These are phyloP conservation scores for Fagopyrum homotropicum DNA, from an alignment of 148 eudicot species.

Conservation along the genomic window DNA sequence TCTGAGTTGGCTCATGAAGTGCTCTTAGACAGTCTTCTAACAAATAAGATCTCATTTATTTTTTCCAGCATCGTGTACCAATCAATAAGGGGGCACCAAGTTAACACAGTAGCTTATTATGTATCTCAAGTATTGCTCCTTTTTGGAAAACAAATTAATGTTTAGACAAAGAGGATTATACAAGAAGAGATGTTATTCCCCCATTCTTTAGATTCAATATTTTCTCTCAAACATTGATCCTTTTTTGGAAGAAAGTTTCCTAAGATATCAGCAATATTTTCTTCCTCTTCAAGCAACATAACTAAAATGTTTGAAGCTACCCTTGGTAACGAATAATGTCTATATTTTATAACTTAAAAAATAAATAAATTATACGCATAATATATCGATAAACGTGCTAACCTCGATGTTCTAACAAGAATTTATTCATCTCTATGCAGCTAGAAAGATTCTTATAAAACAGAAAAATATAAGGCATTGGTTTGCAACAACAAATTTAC, in stretches of 20 bases:
- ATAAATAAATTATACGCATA: not conserved
- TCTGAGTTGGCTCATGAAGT: not conserved
- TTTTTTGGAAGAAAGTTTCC: not conserved
- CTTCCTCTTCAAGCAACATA: not conserved
- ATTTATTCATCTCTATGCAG: not conserved
- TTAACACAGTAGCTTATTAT: too few species aligned
- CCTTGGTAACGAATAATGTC: not conserved
- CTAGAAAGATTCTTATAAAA: not conserved
- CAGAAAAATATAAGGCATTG: not conserved
- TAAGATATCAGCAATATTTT: not conserved
- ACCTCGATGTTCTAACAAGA: not conserved
- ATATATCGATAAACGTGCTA: not conserved
- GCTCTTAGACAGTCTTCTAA: not conserved
- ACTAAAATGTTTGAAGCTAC: not conserved
- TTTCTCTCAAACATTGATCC: not conserved
- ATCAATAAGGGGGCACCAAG: too few species aligned
- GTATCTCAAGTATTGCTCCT: too few species aligned
- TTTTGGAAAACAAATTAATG: not conserved
- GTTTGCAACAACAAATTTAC: not conserved
- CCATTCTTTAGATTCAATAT: not conserved
- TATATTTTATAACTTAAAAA: not conserved
- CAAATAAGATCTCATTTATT: not conserved
- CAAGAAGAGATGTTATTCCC: not conserved
- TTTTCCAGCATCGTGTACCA: not conserved
- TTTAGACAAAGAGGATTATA: not conserved